Evolutionary conservation across 1,284 basidiomycete species (phyloP), one percentile per base, ranked within the genome.

Genomic region (Ganoderma sinense): DNA sequence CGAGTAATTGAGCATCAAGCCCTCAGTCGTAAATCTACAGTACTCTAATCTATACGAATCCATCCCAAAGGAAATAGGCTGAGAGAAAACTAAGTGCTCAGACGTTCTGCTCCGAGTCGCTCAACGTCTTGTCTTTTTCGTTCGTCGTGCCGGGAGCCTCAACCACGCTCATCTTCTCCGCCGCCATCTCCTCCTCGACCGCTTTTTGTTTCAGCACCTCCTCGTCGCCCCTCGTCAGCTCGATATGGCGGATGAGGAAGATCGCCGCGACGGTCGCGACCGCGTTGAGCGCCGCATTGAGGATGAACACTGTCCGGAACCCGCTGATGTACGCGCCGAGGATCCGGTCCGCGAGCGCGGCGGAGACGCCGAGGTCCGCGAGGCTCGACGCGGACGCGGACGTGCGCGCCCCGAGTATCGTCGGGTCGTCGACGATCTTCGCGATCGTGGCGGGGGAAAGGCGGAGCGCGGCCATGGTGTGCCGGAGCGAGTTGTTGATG

Each of bases 191-290:
- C 18, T 64, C 48, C 53, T 70, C 63, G 2, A 62, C 65, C n/a
- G 80, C 86, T 53, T 82, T 77, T 33, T 78, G 79, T 70, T 80
- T 82, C 39, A 86, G 77, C 67, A 77, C 75, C 31, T 83, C 82
- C 60, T 92, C 90, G 69, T 91, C 91, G 1, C 78, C 84, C 26
- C 89, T 80, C 11, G 81, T 85, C 61, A 93, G 78, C 26, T 89
- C 86, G 66, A 87, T 86, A 70, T 91, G 87, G 62, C 84, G 83
- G 73, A 92, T 89, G 82, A 91, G 84, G 23, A 86, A 51, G 29
- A 88, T 78, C 68, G 88, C 86, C 2, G 84, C 82, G 11, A 91
- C 72, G 13, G 86, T 85, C 20, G 86, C 86, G 0, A 85, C 70
- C 0, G 82, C 83, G 18, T 86, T 80, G 51, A 87, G 75, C 41